These are phyloP conservation scores for Chamaenerion angustifolium DNA, from an alignment of 345 rosid species.

Conservation along the genomic window DNA sequence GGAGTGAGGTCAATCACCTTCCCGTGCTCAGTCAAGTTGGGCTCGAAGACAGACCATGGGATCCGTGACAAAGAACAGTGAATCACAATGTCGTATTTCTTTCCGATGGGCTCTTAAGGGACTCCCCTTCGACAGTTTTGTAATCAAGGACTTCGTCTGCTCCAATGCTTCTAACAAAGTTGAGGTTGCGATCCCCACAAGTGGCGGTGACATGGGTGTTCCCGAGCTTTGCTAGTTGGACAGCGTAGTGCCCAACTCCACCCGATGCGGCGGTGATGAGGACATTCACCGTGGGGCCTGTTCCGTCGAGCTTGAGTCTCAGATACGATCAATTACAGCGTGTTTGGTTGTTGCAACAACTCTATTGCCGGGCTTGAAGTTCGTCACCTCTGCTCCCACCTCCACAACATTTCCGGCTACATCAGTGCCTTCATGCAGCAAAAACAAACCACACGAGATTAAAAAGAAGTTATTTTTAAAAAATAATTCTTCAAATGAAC, in stretches of 20 bases:
- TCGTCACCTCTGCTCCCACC: too few relatives aligned
- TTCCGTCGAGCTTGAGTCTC: slow-evolving; percentile 14
- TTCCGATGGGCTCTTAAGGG: slow-evolving; percentile 15
- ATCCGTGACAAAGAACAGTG: slow-evolving; percentile 8
- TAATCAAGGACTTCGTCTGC: slow-evolving; percentile 15
- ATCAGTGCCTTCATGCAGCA: too few relatives aligned
- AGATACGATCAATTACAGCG: too few relatives aligned
- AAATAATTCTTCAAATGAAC: too few relatives aligned
- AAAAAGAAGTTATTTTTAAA: too few relatives aligned
- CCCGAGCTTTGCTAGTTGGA: slow-evolving; percentile 17
- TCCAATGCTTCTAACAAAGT: slow-evolving; percentile 12
- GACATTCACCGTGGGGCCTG: slow-evolving; percentile 8
- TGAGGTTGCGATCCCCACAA: slow-evolving; percentile 12
- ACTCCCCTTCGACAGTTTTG: slow-evolving; percentile 15
- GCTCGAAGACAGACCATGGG: slow-evolving; percentile 15
- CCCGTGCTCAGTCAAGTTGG: slow-evolving; percentile 8
- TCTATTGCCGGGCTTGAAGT: too few relatives aligned
- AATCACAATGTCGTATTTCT: slow-evolving; percentile 16
- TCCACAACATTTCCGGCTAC: too few relatives aligned
- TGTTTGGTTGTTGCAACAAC: too few relatives aligned
- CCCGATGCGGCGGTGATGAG: slow-evolving; percentile 19
- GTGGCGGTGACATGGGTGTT: slow-evolving; percentile 15
- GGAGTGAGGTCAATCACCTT: slow-evolving; percentile 17
- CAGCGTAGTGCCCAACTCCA: slow-evolving; percentile 15
- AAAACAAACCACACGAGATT: too few relatives aligned